These are phyloP conservation scores for Stereocaulon alpinum DNA, from an alignment of 495 filamentous ascomycete species.

Conservation along the genomic window DNA sequence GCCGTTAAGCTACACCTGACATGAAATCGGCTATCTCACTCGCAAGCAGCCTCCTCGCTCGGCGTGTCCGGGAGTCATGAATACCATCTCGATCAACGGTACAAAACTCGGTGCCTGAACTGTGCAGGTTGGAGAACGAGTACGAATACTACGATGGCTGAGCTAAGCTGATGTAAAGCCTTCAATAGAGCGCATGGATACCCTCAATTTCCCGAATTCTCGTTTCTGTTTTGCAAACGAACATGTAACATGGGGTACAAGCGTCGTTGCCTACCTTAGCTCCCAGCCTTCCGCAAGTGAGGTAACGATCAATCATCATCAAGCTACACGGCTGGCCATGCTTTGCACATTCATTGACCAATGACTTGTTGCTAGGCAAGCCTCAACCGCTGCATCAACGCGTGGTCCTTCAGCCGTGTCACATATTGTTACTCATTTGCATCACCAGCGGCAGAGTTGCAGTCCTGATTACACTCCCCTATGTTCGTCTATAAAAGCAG, in stretches of 20 bases:
- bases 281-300: neutral
- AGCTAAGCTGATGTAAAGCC: neutral
- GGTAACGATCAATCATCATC: neutral
- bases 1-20: neutral
- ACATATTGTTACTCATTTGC: neutral
- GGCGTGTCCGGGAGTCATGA: neutral
- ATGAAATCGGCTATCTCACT: too few species aligned
- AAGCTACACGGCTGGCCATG: neutral
- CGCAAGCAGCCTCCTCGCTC: neutral
- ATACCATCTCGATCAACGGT: neutral
- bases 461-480: neutral
- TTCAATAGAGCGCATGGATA: neutral
- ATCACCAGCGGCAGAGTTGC: neutral
- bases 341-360: neutral
- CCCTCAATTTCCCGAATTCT: neutral
- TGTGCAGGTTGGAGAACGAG: neutral
- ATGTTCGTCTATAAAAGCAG: neutral
- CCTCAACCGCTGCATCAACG: neutral
- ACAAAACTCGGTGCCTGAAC: neutral
- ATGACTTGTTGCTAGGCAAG: neutral
- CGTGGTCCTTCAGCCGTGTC: neutral
- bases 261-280: conserved; percentile 2
- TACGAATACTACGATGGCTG: neutral
- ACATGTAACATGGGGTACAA: neutral
- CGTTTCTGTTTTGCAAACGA: neutral